These are phyloP conservation scores for Bocquillonia castaneifolia DNA, from an alignment of 441 rosid genomes.

Conservation along the genomic window DNA sequence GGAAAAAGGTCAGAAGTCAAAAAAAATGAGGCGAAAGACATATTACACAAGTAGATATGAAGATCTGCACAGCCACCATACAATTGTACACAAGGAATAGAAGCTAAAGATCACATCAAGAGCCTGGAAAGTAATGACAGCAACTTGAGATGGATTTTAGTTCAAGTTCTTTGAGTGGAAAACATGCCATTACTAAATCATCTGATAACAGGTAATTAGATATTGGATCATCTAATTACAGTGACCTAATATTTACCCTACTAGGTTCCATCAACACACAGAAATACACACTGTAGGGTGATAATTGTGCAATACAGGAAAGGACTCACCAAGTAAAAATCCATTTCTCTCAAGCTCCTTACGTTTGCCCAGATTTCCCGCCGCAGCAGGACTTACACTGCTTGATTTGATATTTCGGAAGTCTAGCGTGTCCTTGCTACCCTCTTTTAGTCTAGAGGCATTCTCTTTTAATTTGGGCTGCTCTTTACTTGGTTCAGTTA, in stretches of 20 bases:
- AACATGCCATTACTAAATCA: slow-evolving; percentile 28
- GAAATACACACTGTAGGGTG: slow-evolving; percentile 20
- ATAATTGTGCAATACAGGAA: slow-evolving; percentile 25
- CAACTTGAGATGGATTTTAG: slow-evolving; percentile 9
- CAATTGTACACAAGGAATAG: not conserved
- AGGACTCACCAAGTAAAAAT: slow-evolving; percentile 55
- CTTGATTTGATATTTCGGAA: slow-evolving; percentile 26
- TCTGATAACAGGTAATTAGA: slow-evolving; percentile 21
- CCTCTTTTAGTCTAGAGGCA: slow-evolving; percentile 31
- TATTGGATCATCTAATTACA: slow-evolving; percentile 20
- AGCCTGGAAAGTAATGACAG: slow-evolving; percentile 10
- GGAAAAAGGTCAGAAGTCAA: slow-evolving; percentile 36
- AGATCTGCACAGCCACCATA: not conserved
- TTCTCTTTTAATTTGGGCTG: slow-evolving; percentile 29
- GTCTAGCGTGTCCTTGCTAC: slow-evolving; percentile 27
- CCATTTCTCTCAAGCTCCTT: slow-evolving; percentile 55
- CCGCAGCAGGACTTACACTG: slow-evolving; percentile 25
- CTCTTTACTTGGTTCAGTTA: slow-evolving; percentile 29
- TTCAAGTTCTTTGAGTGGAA: slow-evolving; percentile 17
- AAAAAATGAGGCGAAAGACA: slow-evolving; percentile 23
- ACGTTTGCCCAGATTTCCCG: slow-evolving; percentile 44
- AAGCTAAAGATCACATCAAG: not conserved
- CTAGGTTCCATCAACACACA: slow-evolving; percentile 20
- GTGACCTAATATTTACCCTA: slow-evolving; percentile 17
- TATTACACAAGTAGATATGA: slow-evolving; percentile 6